Percentiles rank a stretch among this genome's conserved stretches.
Evolutionary conservation across 305 asterid species (phyloP).

Genomic region (Ilex paraguariensis): DNA sequence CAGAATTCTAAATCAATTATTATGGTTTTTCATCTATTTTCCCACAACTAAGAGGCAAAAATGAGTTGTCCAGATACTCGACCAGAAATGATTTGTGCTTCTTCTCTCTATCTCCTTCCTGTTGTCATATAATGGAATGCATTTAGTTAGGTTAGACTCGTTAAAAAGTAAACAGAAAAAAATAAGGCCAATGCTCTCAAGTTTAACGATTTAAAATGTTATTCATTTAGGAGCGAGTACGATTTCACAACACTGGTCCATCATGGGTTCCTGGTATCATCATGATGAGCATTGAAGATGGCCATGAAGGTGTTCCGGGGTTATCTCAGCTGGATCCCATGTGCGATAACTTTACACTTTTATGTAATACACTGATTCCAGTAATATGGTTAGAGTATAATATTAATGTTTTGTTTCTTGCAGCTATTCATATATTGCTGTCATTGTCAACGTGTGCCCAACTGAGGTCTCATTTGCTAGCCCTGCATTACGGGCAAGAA

Average conservation of each 20-base stretch:
- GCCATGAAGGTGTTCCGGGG: slow-evolving; percentile 62
- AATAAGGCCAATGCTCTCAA: too few relatives aligned
- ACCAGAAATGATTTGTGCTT: too few relatives aligned
- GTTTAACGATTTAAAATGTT: background rate
- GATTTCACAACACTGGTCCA: slow-evolving; percentile 76
- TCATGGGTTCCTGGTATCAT: slow-evolving; percentile 72
- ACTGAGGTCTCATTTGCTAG: slow-evolving; percentile 41
- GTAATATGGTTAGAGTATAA: slow-evolving; percentile 11
- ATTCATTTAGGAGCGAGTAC: slow-evolving; percentile 57
- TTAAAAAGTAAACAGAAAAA: too few relatives aligned
- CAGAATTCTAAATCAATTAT: too few relatives aligned
- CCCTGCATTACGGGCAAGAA: slow-evolving; percentile 47
- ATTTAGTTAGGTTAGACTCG: too few relatives aligned
- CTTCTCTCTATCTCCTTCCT: too few relatives aligned
- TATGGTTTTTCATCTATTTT: too few relatives aligned
- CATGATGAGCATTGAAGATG: slow-evolving; percentile 88
- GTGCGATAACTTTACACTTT: slow-evolving; percentile 34
- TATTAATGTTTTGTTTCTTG: slow-evolving; percentile 13
- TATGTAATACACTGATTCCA: slow-evolving; percentile 6
- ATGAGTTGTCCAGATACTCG: too few relatives aligned
- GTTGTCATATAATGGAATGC: too few relatives aligned
- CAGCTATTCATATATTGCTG: slow-evolving; percentile 70
- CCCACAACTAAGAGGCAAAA: too few relatives aligned
- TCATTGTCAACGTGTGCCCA: slow-evolving; percentile 60
- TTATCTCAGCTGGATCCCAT: slow-evolving; percentile 64